Conservation (phyloP, 2,329 filamentous ascomycete species). For the Apiospora phragmitis region DNA sequence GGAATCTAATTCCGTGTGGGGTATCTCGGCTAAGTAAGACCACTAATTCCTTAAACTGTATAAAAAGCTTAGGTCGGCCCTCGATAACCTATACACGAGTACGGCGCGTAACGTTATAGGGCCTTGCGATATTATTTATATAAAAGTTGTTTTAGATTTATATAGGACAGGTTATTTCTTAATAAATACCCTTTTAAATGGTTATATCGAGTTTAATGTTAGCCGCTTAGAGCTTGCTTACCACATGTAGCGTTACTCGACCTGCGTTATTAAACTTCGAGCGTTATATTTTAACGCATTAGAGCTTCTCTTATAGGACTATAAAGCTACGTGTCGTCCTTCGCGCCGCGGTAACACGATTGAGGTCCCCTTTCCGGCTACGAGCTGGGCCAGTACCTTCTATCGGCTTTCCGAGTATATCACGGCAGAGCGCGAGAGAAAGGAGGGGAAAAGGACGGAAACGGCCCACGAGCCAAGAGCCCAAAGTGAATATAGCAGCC, state of each 20-base stretch:
- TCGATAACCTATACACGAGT: conserved; percentile 41
- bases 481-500: neutral
- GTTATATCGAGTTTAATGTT: conserved; percentile 59
- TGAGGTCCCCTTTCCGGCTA: conserved; percentile 57
- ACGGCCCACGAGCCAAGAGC: neutral
- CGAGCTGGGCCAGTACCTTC: conserved; percentile 59
- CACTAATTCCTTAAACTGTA: conserved; percentile 57
- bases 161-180: conserved; percentile 59
- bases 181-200: conserved; percentile 58
- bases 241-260: conserved; percentile 62
- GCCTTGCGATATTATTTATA: conserved; percentile 60
- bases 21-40: conserved; percentile 57
- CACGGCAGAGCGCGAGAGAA: conserved; percentile 32
- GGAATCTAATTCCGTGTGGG: conserved; percentile 55
- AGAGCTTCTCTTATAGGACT: conserved; percentile 44
- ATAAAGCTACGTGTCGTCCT: conserved; percentile 47
- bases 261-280: conserved; percentile 56
- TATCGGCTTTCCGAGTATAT: conserved; percentile 57
- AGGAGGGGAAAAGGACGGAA: conserved; percentile 21
- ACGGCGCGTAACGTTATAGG: conserved; percentile 34
- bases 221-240: conserved; percentile 53
- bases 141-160: conserved; percentile 61
- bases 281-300: conserved; percentile 49
- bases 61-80: conserved; percentile 48
- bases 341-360: conserved; percentile 36